phyloP scores from a whole-genome alignment of 305 asterid genomes.

The Fraxinus sp. region DNA sequence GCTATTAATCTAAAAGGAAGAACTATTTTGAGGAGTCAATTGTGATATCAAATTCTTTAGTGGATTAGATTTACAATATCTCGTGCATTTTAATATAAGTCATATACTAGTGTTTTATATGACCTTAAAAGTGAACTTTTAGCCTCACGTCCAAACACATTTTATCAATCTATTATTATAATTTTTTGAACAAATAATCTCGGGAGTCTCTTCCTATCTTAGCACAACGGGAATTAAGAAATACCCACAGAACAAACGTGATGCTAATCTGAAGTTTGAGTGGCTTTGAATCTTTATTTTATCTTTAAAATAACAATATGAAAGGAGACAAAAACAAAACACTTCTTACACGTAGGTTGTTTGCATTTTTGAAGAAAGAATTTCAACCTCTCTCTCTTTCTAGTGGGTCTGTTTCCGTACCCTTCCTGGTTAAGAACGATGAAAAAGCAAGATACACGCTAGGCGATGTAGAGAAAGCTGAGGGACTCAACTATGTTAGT shows the following conservation, averaged over 20 bases:
- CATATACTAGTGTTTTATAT: neutral
- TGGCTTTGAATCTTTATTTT: neutral
- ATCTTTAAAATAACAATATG: neutral
- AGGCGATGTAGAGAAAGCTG: neutral
- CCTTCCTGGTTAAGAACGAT: conserved; percentile 20
- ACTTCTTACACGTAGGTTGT: neutral
- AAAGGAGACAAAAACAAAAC: neutral
- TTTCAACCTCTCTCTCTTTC: neutral
- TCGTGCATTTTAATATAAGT: neutral
- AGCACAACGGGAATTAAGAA: neutral
- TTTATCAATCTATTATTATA: neutral
- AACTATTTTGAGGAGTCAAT: neutral
- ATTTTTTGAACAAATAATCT: neutral
- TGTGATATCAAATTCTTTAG: neutral
- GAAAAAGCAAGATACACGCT: neutral
- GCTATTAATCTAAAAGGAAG: neutral
- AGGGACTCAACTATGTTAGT: neutral
- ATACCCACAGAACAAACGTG: neutral
- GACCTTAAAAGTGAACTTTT: neutral
- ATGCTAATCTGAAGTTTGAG: neutral
- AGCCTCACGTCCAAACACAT: neutral
- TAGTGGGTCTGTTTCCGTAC: conserved; percentile 7
- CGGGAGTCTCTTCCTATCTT: neutral
- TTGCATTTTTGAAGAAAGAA: neutral
- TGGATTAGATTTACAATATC: neutral